Evolutionary conservation across 768 basidiomycete genomes (phyloP).

Genomic region (Lanmaoa pseudosensibilis): DNA sequence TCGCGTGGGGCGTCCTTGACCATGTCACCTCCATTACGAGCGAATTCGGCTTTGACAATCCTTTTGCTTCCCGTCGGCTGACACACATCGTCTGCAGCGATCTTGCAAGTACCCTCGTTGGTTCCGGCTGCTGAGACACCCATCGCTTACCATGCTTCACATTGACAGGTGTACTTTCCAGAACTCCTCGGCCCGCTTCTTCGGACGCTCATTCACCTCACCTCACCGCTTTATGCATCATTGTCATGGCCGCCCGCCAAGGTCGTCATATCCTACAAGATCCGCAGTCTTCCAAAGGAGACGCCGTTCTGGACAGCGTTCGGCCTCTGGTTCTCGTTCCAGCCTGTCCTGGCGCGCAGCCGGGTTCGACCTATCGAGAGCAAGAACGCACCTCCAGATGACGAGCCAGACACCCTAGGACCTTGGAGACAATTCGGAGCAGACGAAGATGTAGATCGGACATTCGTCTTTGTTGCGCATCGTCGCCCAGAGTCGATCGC

Average conservation of each 20-base stretch:
- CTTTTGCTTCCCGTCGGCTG: slow-evolving; percentile 24
- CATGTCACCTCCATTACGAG: slow-evolving; percentile 43
- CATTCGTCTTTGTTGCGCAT: slow-evolving; percentile 62
- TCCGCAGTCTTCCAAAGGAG: slow-evolving; percentile 73
- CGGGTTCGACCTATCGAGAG: background rate
- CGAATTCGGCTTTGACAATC: slow-evolving; percentile 33
- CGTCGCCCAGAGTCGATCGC: slow-evolving; percentile 56
- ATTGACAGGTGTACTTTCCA: slow-evolving; percentile 76
- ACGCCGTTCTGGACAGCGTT: slow-evolving; percentile 77
- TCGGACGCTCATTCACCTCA: slow-evolving; percentile 69
- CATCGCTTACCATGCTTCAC: background rate
- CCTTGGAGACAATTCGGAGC: slow-evolving; percentile 46
- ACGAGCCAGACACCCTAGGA: background rate
- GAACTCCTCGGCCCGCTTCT: slow-evolving; percentile 77
- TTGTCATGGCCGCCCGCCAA: slow-evolving; percentile 21
- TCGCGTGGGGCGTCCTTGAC: slow-evolving; percentile 66
- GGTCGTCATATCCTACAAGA: slow-evolving; percentile 73
- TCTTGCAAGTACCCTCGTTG: slow-evolving; percentile 51
- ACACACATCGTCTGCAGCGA: slow-evolving; percentile 84
- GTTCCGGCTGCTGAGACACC: background rate
- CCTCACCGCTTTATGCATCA: slow-evolving; percentile 48
- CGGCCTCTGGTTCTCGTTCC: slow-evolving; percentile 73
- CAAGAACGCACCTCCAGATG: background rate
- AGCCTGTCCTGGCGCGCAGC: slow-evolving; percentile 46
- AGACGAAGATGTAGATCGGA: slow-evolving; percentile 38